A percentile compares a stretch with the other conserved stretches of the same genome.
Evolutionary conservation across 2,329 filamentous ascomycete species (phyloP).

Genomic region (Penicillium sp.): DNA sequence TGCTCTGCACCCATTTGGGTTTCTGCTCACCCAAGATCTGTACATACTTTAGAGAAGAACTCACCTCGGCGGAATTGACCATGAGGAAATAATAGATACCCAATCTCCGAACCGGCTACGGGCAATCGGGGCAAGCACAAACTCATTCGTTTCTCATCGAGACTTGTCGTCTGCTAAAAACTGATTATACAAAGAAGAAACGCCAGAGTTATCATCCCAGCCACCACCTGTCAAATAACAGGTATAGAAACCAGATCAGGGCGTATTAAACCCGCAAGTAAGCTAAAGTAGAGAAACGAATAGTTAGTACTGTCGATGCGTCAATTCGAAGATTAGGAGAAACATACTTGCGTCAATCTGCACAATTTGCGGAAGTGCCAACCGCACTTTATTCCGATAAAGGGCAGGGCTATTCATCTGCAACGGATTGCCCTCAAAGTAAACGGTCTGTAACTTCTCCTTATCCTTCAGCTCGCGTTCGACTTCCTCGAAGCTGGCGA

Average conservation of each 20-base stretch:
- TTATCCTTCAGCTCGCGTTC: slow-evolving; percentile 78
- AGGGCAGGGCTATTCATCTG: slow-evolving; percentile 78
- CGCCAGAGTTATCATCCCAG: slow-evolving; percentile 5
- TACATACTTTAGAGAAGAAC: too few species aligned
- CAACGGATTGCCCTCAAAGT: slow-evolving; percentile 93
- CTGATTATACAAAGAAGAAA: slow-evolving; percentile 9
- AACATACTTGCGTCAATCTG: slow-evolving; percentile 97
- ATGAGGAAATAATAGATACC: too few species aligned
- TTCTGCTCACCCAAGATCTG: too few species aligned
- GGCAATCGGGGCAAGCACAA: not conserved
- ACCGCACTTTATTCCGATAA: slow-evolving; percentile 89
- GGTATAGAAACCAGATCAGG: slow-evolving; percentile 1
- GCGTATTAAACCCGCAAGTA: slow-evolving; percentile 33
- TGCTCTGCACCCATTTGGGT: too few species aligned
- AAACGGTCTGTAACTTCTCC: slow-evolving; percentile 81
- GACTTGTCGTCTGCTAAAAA: not conserved
- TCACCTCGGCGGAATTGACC: not conserved
- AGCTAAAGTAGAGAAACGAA: slow-evolving; percentile 18
- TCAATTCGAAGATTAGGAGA: not conserved
- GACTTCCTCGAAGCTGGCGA: slow-evolving; percentile 80
- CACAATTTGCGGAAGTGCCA: slow-evolving; percentile 83
- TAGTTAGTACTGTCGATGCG: slow-evolving; percentile 11
- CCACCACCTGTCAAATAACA: slow-evolving; percentile 1
- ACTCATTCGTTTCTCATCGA: slow-evolving; percentile 13
- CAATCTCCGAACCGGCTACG: not conserved